Base-by-base conservation (phyloP, 495 filamentous ascomycete genomes). In the Lepidopterella palustris region DNA sequence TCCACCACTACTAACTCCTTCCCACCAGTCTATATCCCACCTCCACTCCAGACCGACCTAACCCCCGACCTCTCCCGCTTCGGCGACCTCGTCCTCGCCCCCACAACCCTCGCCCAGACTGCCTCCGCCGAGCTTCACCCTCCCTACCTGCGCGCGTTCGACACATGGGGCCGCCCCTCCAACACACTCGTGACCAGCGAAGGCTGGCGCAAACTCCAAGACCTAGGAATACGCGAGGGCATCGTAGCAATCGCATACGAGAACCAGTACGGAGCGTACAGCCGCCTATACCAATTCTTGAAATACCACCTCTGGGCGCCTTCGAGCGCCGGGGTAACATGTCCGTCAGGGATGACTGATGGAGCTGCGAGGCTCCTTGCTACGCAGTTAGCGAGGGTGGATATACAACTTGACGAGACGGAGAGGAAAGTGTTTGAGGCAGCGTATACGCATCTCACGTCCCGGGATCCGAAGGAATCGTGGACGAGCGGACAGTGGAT, bases 401-500 rank as follows among this genome's bases (percentile, higher is more conserved):
- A 13, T 55, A 3, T 51, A 45, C 53, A 70, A 11, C 68, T 26
- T 52, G 56, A n/a, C 35, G 64, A 57, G 31, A 47, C 40, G 59
- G 21, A 64, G 51, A 23, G 61, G 53, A 21, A 73, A 68, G 72
- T 87, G 51, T 73, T 89, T 67, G 68, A 79, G 59, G 63, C 72
- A 28, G 74, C 82, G 48, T 75, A 81, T 68, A 61, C 74, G 11
- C 72, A 73, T 13, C 67, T 88, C 9, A 80, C 76, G 25, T 82
- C 82, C 4, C 77, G 83, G 5, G 79, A 87, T 57, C 77, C 84
- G 3, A 58, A 68, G 6, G 58, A 72, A n/a, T 78, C 80, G 15
- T 90, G 87, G 87, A 90, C 87, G 4, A 84, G 80, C 28, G 87
- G 88, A 0, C 88, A 92, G 67, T 92, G 88, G 88, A 92, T 92